Conservation (phyloP, 208 protist species). For the Trypanosomatidae sp. region DNA sequence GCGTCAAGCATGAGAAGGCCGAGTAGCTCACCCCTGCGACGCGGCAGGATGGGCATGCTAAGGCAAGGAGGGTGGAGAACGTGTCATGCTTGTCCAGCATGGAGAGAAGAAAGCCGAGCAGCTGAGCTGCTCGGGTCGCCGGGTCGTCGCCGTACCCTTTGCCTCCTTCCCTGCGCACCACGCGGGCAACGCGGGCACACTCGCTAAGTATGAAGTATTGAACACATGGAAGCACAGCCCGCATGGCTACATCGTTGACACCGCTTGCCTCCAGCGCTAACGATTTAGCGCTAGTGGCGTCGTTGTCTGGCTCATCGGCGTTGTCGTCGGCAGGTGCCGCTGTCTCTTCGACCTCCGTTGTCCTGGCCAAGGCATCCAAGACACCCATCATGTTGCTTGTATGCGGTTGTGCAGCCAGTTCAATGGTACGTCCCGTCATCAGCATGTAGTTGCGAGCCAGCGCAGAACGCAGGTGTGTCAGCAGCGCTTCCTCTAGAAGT, state of each 20-base stretch:
- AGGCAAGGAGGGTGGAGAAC: conserved; percentile 19
- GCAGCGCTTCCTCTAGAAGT: conserved; percentile 12
- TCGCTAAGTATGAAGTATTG: conserved; percentile 36
- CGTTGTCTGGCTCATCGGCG: not conserved
- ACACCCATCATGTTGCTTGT: not conserved
- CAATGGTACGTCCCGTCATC: not conserved
- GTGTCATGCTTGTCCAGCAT: conserved; percentile 7
- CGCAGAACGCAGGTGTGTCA: conserved; percentile 13
- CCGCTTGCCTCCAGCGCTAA: not conserved
- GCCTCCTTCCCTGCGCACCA: conserved; percentile 17
- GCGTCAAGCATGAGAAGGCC: not conserved
- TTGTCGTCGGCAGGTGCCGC: not conserved
- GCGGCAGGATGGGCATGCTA: conserved; percentile 43
- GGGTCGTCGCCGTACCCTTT: conserved; percentile 16
- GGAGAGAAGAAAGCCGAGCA: conserved; percentile 23
- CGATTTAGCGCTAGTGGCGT: not conserved
- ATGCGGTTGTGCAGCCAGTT: not conserved
- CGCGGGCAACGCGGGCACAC: conserved; percentile 31
- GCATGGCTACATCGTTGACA: not conserved
- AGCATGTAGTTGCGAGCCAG: not conserved
- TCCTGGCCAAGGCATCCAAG: not conserved
- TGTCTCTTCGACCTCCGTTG: not conserved
- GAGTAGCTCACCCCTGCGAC: conserved; percentile 9
- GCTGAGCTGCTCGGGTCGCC: conserved; percentile 9
- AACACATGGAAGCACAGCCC: conserved; percentile 29